Base-by-base conservation (phyloP, 305 asterid species). In the Striga hermonthica region DNA sequence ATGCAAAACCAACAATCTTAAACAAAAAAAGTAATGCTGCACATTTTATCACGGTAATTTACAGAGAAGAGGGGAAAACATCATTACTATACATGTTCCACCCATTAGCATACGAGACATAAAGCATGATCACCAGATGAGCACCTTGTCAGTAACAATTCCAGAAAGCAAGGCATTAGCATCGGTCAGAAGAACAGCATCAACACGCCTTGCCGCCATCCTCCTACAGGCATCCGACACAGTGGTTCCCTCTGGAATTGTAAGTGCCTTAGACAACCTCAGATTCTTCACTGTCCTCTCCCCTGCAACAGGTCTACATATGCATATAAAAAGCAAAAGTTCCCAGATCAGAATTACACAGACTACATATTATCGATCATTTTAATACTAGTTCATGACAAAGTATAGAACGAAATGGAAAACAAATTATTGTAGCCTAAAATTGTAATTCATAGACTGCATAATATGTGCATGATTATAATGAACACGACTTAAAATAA, bases 231-330 rank as follows among this genome's bases (percentile, higher is more conserved):
- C 98, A 70, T 90, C 98, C 5, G 82, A 86, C 58, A 90, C 91
- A n/a, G 95, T 90, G 58, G 96, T 93, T 64, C 96, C 96, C 72
- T 90, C 98, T 0, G 98, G 97, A 67, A 92, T 92, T 34, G 98
- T 92, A 63, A 92, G 95, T 54, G 97, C 98, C 81, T 92, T 92
- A 0, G 97, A 92, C 63, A 92, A 75, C 78, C 97, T 76, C 66
- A 92, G 89, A 79, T 88, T 93, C 84, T 93, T 93, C 72, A 93
- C 98, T 22, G 98, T 87, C 77, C 97, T 90, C 84, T 92, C 98
- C 75, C 81, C 91, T 72, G 73, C 72, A 69, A 48, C 78, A 66
- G 88, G 74, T 82, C 95, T 86, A 68, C 41, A 76, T 36, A 43
- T 41, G 45, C 35, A 72, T 34, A 65, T 28, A 60, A 4, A n/a